Evolutionary conservation across 192 early-diverging fungal species (phyloP).

Genomic region (Dimargaris verticillata): DNA sequence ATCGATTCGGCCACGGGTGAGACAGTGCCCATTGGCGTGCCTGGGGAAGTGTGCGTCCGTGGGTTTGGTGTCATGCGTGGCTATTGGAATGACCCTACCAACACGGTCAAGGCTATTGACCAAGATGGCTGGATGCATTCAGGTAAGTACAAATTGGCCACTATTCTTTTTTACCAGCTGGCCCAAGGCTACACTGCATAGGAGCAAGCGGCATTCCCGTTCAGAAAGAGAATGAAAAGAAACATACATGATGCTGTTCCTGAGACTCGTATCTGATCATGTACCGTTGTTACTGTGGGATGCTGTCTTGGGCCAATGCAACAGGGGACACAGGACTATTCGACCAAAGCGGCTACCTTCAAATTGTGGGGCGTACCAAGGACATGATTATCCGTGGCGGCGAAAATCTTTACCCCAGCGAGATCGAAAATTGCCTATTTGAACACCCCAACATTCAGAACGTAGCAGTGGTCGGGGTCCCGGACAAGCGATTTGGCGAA

Average conservation of each 20-base stretch:
- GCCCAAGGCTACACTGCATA: too few species aligned
- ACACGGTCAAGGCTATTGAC: slow-evolving; percentile 24
- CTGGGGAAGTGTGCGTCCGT: slow-evolving; percentile 26
- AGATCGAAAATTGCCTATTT: slow-evolving; percentile 30
- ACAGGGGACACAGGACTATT: slow-evolving; percentile 25
- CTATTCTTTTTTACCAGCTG: too few species aligned
- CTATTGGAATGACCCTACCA: slow-evolving; percentile 24
- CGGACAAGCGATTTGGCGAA: slow-evolving; percentile 25
- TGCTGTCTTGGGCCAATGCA: too few species aligned
- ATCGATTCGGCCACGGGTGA: slow-evolving; percentile 23
- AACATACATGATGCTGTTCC: too few species aligned
- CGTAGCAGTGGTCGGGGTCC: slow-evolving; percentile 30
- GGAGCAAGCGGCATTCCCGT: too few species aligned
- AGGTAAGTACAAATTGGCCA: not conserved
- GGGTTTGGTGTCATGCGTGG: slow-evolving; percentile 30
- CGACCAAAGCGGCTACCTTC: slow-evolving; percentile 26
- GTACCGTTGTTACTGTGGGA: too few species aligned
- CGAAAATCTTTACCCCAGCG: slow-evolving; percentile 31
- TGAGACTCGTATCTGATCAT: too few species aligned
- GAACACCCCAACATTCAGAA: slow-evolving; percentile 21
- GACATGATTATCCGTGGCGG: slow-evolving; percentile 34
- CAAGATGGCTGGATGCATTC: slow-evolving; percentile 29
- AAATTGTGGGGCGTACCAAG: slow-evolving; percentile 32
- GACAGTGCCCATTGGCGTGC: slow-evolving; percentile 15
- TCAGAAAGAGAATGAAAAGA: too few species aligned